Evolutionary conservation across 2,329 filamentous ascomycete species (phyloP).

Genomic region (Colletotrichum tofieldiae): DNA sequence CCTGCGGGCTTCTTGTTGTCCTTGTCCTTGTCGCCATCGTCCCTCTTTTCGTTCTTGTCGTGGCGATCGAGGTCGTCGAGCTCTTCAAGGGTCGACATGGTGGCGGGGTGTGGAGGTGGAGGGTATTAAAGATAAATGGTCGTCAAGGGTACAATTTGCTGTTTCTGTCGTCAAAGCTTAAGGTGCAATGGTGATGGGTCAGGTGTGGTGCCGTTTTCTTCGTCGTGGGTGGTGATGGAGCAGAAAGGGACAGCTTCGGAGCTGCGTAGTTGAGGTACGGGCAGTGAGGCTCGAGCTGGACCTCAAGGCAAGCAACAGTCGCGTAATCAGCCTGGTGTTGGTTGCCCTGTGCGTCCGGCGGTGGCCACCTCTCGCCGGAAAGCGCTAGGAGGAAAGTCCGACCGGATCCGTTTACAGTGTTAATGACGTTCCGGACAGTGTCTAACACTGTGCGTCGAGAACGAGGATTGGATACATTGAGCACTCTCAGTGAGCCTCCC

Average conservation of each 20-base stretch:
- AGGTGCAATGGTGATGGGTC: conserved; percentile 13
- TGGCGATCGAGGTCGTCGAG: conserved; percentile 90
- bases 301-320: conserved; percentile 46
- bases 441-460: not conserved
- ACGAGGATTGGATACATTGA: too few relatives aligned
- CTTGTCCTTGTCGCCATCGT: conserved; percentile 53
- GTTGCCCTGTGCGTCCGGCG: conserved; percentile 42
- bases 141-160: conserved; percentile 10
- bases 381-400: conserved; percentile 44
- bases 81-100: conserved; percentile 93
- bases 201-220: conserved; percentile 21
- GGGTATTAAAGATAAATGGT: conserved; percentile 17
- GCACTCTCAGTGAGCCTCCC: not conserved
- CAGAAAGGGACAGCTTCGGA: conserved; percentile 44
- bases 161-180: conserved; percentile 20
- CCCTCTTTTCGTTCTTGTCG: conserved; percentile 78
- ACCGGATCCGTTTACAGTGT: conserved; percentile 40
- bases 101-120: conserved; percentile 47
- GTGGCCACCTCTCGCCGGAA: conserved; percentile 27
- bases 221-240: conserved; percentile 35
- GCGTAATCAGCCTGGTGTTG: conserved; percentile 46
- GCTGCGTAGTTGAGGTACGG: conserved; percentile 34
- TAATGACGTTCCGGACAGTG: fast-evolving
- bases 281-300: conserved; percentile 41
- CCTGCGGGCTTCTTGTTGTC: conserved; percentile 55